Percentiles rank a stretch among this genome's conserved stretches.
Conservation (phyloP, 495 filamentous ascomycete species). For the Cercophora newfieldiana region DNA sequence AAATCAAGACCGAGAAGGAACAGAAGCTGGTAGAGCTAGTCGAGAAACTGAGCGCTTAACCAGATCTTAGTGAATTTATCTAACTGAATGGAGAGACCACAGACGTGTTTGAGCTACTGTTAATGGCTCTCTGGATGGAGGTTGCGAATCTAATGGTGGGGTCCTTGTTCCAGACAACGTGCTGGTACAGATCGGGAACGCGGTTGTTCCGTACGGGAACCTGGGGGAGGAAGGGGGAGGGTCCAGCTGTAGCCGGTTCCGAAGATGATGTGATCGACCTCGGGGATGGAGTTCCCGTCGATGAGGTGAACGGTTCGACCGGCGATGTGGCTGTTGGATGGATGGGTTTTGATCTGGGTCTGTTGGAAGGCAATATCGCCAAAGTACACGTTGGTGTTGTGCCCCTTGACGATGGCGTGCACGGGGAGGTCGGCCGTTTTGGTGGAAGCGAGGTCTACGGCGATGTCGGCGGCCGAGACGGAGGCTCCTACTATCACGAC, state of each 20-base stretch:
- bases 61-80: no score
- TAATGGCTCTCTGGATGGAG: no score
- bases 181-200: conserved; percentile 56
- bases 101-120: no score
- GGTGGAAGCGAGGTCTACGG: conserved; percentile 58
- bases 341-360: conserved; percentile 44
- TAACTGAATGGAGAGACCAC: no score
- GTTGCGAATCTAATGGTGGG: no score
- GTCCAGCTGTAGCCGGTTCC: conserved; percentile 60
- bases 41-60: no score
- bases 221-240: conserved; percentile 53
- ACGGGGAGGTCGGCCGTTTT: conserved; percentile 33
- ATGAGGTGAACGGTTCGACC: conserved; percentile 47
- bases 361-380: conserved; percentile 53
- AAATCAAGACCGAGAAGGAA: no score
- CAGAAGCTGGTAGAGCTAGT: no score
- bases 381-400: conserved; percentile 52
- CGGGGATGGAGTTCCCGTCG: conserved; percentile 47
- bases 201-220: conserved; percentile 54
- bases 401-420: conserved; percentile 33
- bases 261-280: conserved; percentile 59
- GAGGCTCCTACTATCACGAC: conserved; percentile 71
- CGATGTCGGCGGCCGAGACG: conserved; percentile 74
- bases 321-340: conserved; percentile 46
- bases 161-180: conserved; percentile 55